Evolutionary conservation across 1,284 basidiomycete species (phyloP), one percentile per base, ranked within the genome.

Genomic region (Marasmius oreades): DNA sequence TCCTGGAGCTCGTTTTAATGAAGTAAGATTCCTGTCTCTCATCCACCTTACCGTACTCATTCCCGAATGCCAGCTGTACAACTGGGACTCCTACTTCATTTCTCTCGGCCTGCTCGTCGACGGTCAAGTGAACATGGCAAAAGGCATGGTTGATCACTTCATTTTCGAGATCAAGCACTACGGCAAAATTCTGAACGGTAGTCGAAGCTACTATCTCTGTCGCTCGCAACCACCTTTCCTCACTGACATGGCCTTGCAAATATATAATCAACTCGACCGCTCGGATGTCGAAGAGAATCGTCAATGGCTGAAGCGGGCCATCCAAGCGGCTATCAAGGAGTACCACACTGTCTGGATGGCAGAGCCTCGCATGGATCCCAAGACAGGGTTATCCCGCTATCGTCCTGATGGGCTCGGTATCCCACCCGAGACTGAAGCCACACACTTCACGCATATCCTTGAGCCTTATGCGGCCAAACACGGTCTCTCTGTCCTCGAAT

Each of bases 121-220:
- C 70, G 95, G 93, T 26, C 88, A 95, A 66, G 84, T 97, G 42
- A 85, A 89, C 61, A 91, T 98, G 81, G 96, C 96, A 7, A 93
- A 94, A 74, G 92, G 93, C 64, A 95, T 97, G 82, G 94, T 98
- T 48, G 96, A 98, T 61, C 96, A 99, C 72, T 99, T 98, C 75
- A 91, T 98, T 67, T 99, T 99, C 70, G 93, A 99, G 78, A 98
- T 99, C 79, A 93, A 88, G 73, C 92, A 98, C 75, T 98, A 98
- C 70, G 90, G 91, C 77, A 98, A 96, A 74, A 89, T 89, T 64
- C 70, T 90, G 56, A 88, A 90, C 65, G 88, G 88, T 58, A 88
- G 84, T 67, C 85, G 88, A 58, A 88, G 85, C 62, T 88, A 95
- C 84, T 99, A 99, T 72, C 85, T 99, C 57, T 93, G 91, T 72